Base-by-base conservation (phyloP, 2,329 filamentous ascomycete genomes). In the Parascedosporium putredinis region DNA sequence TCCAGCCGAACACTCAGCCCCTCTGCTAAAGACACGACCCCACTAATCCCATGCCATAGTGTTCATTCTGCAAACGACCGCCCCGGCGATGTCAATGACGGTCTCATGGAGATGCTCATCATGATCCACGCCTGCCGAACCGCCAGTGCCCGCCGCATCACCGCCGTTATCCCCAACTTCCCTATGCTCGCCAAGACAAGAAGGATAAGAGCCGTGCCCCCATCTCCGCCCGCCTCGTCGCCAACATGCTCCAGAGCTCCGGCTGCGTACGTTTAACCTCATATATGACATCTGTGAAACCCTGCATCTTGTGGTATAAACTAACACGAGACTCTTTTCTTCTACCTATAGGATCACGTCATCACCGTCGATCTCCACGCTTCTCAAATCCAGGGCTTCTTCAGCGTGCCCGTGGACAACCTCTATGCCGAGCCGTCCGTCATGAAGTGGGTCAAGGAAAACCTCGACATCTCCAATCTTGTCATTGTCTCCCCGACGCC, bases 151-250 rank as follows among this genome's bases (percentile, higher is more conserved):
- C 83, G 90, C 56, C 86, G 91, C 56, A 51, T 97, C 69, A 96
- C 91, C 20, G 91, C 89, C 55, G 88, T 96, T 55, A 86, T 96
- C 47, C 91, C 91, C 57, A 96, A 95, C 69, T 97, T 95, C 69
- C 90, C 90, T 97, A 97, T 63, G 90, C 91, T 12, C 83, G 91
- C 46, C 91, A 97, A 70, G 93, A 97, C 68, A 97, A 97, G 75
- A 97, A 97, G 71, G 90, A 95, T 72, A 76, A 76, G 74, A 93
- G 86, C 50, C 83, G 91, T 56, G 91, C 93, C n/a, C 91, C 93
- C 36, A 98, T 97, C 65, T 94, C 87, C 38, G 91, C 91, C 20
- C 94, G 93, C 67, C 76, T 97, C 50, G 94, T 96, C 70, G 91
- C 91, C 51, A 96, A 97, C 69, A 96, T 97, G 90, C 76, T 97